Conservation (phyloP, 768 basidiomycete species). For the Macrolepiota albuminosa region DNA sequence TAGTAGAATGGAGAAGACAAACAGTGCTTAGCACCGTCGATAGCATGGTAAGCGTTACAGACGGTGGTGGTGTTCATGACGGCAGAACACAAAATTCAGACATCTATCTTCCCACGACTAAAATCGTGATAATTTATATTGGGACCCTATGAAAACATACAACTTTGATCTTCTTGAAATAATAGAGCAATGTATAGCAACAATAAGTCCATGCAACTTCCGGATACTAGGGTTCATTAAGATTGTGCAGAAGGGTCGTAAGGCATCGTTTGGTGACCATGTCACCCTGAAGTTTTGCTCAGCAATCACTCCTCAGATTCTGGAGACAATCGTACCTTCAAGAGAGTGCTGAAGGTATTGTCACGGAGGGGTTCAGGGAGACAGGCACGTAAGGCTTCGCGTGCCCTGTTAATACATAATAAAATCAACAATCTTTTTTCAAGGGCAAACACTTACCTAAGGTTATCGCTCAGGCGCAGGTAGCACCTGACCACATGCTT, state of each 20-base stretch:
- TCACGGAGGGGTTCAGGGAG: conserved; percentile 94
- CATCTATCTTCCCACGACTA: conserved; percentile 11
- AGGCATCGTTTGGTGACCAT: conserved; percentile 97
- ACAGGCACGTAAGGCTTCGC: conserved; percentile 93
- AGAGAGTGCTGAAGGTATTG: conserved; percentile 83
- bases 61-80: conserved; percentile 32
- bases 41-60: conserved; percentile 22
- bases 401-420: conserved; percentile 52
- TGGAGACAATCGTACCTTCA: conserved; percentile 62
- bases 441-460: conserved; percentile 54
- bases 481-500: conserved; percentile 99
- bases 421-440: background rate
- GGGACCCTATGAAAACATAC: conserved; percentile 6
- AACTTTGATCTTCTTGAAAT: conserved; percentile 9
- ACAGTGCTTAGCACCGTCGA: conserved; percentile 25
- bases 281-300: conserved; percentile 59
- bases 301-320: conserved; percentile 7
- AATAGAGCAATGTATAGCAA: conserved; percentile 16
- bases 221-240: conserved; percentile 58
- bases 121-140: conserved; percentile 9
- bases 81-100: conserved; percentile 8
- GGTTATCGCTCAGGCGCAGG: conserved; percentile 90
- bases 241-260: conserved; percentile 83
- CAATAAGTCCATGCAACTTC: conserved; percentile 14
- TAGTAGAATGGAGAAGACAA: conserved; percentile 53